A percentile compares a stretch with the other conserved stretches of the same genome.
Conservation (phyloP, 306 rosid genomes). For the Cucurbita moschata region DNA sequence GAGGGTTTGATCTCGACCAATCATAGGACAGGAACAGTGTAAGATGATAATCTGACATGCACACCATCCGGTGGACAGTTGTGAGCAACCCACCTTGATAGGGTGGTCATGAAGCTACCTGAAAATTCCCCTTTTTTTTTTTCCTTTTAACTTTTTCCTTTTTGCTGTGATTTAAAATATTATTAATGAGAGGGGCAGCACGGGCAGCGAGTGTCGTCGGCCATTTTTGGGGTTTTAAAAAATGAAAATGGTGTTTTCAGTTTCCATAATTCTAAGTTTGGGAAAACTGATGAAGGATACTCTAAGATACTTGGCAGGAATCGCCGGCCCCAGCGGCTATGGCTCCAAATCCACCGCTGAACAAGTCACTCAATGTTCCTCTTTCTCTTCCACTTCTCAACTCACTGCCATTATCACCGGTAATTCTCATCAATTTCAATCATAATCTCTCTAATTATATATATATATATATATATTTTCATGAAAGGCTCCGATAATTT, state of each 20-base stretch:
- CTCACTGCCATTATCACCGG: slow-evolving; percentile 87
- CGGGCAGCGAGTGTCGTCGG: too few species aligned
- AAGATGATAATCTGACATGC: background rate
- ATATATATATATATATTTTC: too few species aligned
- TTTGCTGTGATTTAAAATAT: background rate
- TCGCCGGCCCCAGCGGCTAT: slow-evolving; percentile 94
- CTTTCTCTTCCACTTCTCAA: slow-evolving; percentile 15
- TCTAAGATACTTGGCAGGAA: slow-evolving; percentile 74
- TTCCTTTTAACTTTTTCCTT: background rate
- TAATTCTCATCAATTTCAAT: background rate
- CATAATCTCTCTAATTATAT: too few species aligned
- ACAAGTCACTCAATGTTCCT: slow-evolving; percentile 45
- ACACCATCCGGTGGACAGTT: background rate
- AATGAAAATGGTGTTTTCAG: background rate
- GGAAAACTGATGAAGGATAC: slow-evolving; percentile 54
- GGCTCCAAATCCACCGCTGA: slow-evolving; percentile 94
- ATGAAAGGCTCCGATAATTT: background rate
- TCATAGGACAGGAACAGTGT: background rate
- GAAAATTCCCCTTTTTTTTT: background rate
- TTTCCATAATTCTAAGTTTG: slow-evolving; percentile 1
- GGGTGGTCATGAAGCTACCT: slow-evolving; percentile 9
- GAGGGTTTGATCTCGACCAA: background rate
- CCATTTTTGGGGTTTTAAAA: background rate
- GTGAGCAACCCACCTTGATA: slow-evolving; percentile 3
- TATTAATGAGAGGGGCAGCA: background rate